phyloP scores from a whole-genome alignment of 2,329 filamentous ascomycete species.

The Pleurostoma richardsiae region DNA sequence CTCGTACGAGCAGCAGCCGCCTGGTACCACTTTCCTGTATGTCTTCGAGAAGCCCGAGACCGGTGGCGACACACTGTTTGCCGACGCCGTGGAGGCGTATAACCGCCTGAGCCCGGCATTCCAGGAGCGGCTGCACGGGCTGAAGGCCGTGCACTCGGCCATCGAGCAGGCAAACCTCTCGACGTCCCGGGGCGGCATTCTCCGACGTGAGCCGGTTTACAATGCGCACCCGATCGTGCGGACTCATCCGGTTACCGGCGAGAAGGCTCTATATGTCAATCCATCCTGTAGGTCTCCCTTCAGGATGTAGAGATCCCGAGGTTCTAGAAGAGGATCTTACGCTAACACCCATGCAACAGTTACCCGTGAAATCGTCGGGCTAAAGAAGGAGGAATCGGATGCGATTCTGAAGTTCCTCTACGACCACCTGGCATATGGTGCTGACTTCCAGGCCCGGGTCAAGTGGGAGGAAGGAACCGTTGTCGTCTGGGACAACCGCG shows the following conservation, averaged over 20 bases:
- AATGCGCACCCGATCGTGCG: slow-evolving; percentile 73
- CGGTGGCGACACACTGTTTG: slow-evolving; percentile 82
- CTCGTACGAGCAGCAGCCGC: slow-evolving; percentile 81
- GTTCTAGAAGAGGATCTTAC: slow-evolving; percentile 5
- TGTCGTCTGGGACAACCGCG: slow-evolving; percentile 80
- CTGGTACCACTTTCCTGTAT: slow-evolving; percentile 85
- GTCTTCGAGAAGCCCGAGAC: slow-evolving; percentile 72
- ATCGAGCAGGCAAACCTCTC: slow-evolving; percentile 72
- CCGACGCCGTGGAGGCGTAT: slow-evolving; percentile 75
- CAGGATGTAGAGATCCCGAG: not conserved
- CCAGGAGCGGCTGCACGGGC: slow-evolving; percentile 71
- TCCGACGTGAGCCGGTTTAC: slow-evolving; percentile 68
- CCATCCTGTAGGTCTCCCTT: slow-evolving; percentile 60
- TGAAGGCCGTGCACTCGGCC: slow-evolving; percentile 76
- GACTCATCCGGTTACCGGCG: slow-evolving; percentile 75
- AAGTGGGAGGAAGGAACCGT: slow-evolving; percentile 75
- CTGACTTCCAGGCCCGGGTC: slow-evolving; percentile 68
- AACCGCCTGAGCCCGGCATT: slow-evolving; percentile 73
- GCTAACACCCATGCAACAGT: slow-evolving; percentile 38
- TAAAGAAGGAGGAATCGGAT: slow-evolving; percentile 83
- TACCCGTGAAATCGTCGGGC: slow-evolving; percentile 73
- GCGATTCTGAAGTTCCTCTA: slow-evolving; percentile 71
- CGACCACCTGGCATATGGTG: slow-evolving; percentile 65
- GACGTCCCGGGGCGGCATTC: slow-evolving; percentile 62
- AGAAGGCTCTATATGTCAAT: slow-evolving; percentile 80